A percentile compares a stretch with the other conserved stretches of the same genome.
Evolutionary conservation across 257 asterid species (phyloP).

Genomic region (Nicotiana noctiflora): DNA sequence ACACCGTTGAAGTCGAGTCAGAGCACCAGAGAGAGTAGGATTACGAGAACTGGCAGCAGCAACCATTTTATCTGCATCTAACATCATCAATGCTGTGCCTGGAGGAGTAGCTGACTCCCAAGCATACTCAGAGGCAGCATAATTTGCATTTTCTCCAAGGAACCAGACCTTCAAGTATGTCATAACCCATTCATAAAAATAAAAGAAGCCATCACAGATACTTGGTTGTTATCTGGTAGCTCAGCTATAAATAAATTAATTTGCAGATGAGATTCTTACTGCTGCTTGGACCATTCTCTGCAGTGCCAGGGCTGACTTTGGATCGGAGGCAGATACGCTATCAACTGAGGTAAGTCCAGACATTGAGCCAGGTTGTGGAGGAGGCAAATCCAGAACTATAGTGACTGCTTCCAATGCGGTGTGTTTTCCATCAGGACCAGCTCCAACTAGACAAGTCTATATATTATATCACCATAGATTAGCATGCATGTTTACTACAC

Average conservation of each 20-base stretch:
- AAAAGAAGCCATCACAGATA: not conserved
- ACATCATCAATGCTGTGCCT: slow-evolving; percentile 99
- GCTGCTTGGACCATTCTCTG: slow-evolving; percentile 99
- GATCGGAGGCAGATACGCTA: slow-evolving; percentile 91
- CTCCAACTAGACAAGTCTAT: slow-evolving; percentile 98
- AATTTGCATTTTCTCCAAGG: slow-evolving; percentile 99
- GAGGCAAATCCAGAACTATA: slow-evolving; percentile 95
- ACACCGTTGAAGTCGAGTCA: slow-evolving; percentile 96
- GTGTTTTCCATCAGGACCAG: slow-evolving; percentile 98
- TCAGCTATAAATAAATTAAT: slow-evolving; percentile 8
- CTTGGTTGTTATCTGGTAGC: slow-evolving; percentile 2
- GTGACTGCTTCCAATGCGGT: slow-evolving; percentile 98
- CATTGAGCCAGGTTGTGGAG: slow-evolving; percentile 92
- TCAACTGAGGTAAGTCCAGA: slow-evolving; percentile 74
- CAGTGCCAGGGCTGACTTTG: slow-evolving; percentile 95
- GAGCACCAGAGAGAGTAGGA: slow-evolving; percentile 96
- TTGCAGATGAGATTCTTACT: slow-evolving; percentile 40
- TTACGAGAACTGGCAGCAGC: slow-evolving; percentile 99
- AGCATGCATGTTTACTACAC: not conserved
- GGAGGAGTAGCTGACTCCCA: slow-evolving; percentile 99
- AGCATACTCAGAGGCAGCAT: slow-evolving; percentile 99
- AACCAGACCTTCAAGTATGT: slow-evolving; percentile 76
- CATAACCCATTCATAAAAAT: slow-evolving; percentile 12
- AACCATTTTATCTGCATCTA: slow-evolving; percentile 99
- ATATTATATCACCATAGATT: slow-evolving; percentile 5